Evolutionary conservation across 768 basidiomycete genomes (phyloP).

Genomic region (Panus rudis): DNA sequence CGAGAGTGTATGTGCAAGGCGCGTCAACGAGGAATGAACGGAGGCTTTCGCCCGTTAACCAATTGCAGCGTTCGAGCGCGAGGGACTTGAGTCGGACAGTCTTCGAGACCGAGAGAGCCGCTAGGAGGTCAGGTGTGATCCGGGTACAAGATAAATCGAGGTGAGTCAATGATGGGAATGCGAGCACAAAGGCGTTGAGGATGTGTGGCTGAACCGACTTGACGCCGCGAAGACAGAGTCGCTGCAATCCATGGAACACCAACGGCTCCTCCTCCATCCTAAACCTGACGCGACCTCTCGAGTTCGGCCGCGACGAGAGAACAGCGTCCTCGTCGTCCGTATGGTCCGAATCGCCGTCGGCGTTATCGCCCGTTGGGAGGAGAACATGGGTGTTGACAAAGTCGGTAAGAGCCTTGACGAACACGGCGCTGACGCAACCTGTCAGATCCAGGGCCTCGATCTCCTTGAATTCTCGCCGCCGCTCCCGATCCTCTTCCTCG

Average conservation of each 20-base stretch:
- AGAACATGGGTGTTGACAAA: constrained; percentile 68
- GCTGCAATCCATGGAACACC: constrained; percentile 61
- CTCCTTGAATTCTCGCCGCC: constrained; percentile 65
- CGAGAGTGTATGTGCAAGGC: constrained; percentile 51
- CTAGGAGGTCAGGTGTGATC: constrained; percentile 66
- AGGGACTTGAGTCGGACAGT: constrained; percentile 71
- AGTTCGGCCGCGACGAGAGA: too few species aligned
- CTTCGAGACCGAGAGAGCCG: constrained; percentile 51
- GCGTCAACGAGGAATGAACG: constrained; percentile 65
- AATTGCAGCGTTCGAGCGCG: constrained; percentile 79
- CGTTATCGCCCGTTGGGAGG: constrained; percentile 33
- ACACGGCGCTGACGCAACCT: constrained; percentile 89
- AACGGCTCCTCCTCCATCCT: constrained; percentile 40
- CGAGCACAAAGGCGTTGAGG: constrained; percentile 66
- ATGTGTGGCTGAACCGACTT: constrained; percentile 67
- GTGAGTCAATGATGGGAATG: constrained; percentile 82
- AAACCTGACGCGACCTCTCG: constrained; percentile 29
- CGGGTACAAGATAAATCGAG: constrained; percentile 92
- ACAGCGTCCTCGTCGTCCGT: constrained; percentile 9
- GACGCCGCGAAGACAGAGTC: constrained; percentile 77
- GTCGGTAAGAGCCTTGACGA: constrained; percentile 78
- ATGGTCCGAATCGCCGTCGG: constrained; percentile 35
- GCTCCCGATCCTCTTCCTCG: constrained; percentile 74
- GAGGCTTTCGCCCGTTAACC: constrained; percentile 75
- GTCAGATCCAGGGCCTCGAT: constrained; percentile 90